Evolutionary conservation across 345 rosid species (phyloP), one percentile per base, ranked within the genome.

Genomic region (Microthlaspi erraticum): DNA sequence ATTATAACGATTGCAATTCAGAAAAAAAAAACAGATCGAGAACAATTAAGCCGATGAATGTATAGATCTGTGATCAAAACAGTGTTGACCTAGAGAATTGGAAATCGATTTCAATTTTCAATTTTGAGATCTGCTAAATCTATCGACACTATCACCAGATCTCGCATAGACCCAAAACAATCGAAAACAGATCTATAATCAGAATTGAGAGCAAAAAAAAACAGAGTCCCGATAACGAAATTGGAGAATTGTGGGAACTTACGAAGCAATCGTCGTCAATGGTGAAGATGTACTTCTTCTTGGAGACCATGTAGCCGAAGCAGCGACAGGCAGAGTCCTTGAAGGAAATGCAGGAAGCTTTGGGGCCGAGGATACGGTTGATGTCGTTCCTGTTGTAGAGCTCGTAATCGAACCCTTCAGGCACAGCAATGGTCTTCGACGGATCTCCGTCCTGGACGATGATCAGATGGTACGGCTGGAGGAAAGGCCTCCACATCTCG

Each of bases 281-380:
- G 13, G 98, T 93, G 87, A 73, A 93, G 80, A 93, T 84, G 62
- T 93, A 93, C 85, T 93, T 93, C 91, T 93, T 93, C 89, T 89
- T 93, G 71, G 98, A 93, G 32, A 93, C 88, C 98, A 93, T 91
- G 81, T 88, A 93, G 10, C 98, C 98, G 56, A 93, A 93, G 84
- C 97, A 91, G 9, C 98, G 93, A 66, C 98, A 93, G 60, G 98
- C 97, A 36, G 98, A 93, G 85, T 93, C 98, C 86, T 91, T 91
- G 76, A 93, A 93, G 61, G 98, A 93, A 72, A 93, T 93, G 76
- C 98, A 93, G 6, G 92, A 86, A 52, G 98, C 96, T 87, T 84
- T 93, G 13, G 98, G 96, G 50, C 98, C 98, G 10, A 93, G 79
- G 63, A 93, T 86, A 73, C 82, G 81, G 77, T 93, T 89, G 64